phyloP scores from a whole-genome alignment of 2,329 filamentous ascomycete genomes.

The Fonsecaea pedrosoi region DNA sequence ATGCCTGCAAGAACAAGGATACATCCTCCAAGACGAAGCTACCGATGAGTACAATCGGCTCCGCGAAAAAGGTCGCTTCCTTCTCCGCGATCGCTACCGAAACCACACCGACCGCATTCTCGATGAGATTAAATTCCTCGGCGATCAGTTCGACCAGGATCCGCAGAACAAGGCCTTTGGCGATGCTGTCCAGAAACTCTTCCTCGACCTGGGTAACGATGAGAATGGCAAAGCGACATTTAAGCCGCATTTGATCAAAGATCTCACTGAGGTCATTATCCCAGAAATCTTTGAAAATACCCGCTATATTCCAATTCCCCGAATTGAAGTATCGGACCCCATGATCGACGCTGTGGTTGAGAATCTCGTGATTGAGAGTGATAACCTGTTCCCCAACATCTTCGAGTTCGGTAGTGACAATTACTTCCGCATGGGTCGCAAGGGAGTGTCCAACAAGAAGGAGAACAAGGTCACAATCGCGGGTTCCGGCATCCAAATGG shows the following conservation, averaged over 20 bases:
- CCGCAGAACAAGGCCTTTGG: slow-evolving; percentile 83
- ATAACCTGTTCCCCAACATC: slow-evolving; percentile 95
- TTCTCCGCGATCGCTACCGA: slow-evolving; percentile 88
- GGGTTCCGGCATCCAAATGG: slow-evolving; percentile 89
- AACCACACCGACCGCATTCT: slow-evolving; percentile 83
- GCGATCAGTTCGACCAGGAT: slow-evolving; percentile 87
- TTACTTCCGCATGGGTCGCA: slow-evolving; percentile 93
- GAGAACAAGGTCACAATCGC: slow-evolving; percentile 85
- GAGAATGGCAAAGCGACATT: slow-evolving; percentile 82
- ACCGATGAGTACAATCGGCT: slow-evolving; percentile 82
- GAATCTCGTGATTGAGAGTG: slow-evolving; percentile 92
- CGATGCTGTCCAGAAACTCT: slow-evolving; percentile 78
- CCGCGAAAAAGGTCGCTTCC: slow-evolving; percentile 82
- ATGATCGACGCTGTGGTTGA: slow-evolving; percentile 88
- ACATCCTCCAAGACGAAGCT: slow-evolving; percentile 80
- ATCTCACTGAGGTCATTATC: slow-evolving; percentile 84
- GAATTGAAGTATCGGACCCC: slow-evolving; percentile 88
- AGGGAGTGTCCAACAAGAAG: slow-evolving; percentile 79
- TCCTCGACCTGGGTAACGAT: slow-evolving; percentile 88
- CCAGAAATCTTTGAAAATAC: slow-evolving; percentile 82
- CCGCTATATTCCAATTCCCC: slow-evolving; percentile 88
- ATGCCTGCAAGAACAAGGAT: slow-evolving; percentile 87
- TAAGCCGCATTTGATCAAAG: slow-evolving; percentile 91
- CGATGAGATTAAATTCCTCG: slow-evolving; percentile 89
- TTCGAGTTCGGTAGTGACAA: slow-evolving; percentile 89